Conservation (phyloP, 2,329 filamentous ascomycete genomes). For the Epichloe sibirici region DNA sequence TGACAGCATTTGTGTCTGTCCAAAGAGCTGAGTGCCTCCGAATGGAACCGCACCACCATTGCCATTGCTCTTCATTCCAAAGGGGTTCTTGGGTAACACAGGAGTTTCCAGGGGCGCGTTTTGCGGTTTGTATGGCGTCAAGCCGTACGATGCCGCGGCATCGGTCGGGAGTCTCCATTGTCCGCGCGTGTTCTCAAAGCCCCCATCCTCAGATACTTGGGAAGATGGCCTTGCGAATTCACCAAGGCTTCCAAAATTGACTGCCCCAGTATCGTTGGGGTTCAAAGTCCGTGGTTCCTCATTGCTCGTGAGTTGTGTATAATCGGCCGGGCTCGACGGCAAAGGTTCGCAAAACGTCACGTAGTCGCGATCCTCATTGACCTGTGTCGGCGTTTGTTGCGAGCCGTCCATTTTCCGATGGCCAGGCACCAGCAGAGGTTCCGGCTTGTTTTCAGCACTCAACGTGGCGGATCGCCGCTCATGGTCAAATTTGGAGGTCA, state of each 20-base stretch:
- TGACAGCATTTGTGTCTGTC: conserved; percentile 40
- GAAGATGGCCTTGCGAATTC: conserved; percentile 25
- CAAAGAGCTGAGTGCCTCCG: conserved; percentile 39
- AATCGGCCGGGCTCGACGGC: conserved; percentile 16
- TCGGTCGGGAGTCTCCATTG: conserved; percentile 25
- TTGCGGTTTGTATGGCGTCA: conserved; percentile 20
- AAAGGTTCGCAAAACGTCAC: conserved; percentile 26
- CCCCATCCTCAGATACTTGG: conserved; percentile 29
- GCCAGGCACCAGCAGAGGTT: background rate
- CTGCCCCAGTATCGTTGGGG: conserved; percentile 38
- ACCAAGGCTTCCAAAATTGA: conserved; percentile 30
- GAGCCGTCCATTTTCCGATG: conserved; percentile 29
- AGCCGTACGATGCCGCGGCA: conserved; percentile 12
- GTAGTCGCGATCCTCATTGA: conserved; percentile 45
- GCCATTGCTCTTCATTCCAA: conserved; percentile 23
- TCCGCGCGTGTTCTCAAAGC: conserved; percentile 25
- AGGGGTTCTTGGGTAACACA: conserved; percentile 34
- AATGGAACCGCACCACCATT: conserved; percentile 22
- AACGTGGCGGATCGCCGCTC: conserved; percentile 5
- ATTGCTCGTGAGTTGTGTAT: conserved; percentile 15
- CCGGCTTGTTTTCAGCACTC: background rate
- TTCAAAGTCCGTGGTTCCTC: conserved; percentile 26
- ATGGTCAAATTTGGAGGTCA: conserved; percentile 6
- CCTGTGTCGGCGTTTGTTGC: conserved; percentile 42
- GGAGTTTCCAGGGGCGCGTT: conserved; percentile 35